Evolutionary conservation across 208 protist genomes (phyloP), one percentile per base, ranked within the genome.

Genomic region (Leishmania mexicana): DNA sequence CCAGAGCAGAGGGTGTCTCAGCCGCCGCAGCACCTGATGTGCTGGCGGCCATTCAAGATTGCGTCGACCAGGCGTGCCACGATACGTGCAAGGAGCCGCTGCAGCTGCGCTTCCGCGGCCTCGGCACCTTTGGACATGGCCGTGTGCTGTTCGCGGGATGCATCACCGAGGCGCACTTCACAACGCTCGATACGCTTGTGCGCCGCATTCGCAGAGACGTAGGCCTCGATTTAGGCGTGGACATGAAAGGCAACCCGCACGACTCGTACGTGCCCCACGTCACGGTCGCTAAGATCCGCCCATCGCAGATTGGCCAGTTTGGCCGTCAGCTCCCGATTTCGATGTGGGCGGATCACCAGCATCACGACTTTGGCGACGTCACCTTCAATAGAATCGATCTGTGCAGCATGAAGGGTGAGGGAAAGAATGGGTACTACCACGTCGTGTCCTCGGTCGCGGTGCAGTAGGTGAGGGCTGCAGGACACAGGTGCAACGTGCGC

Each of bases 201-300:
- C 91, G 85, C 17, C 81, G 81, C 54, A 86, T 96, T 42, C 85
- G 95, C 31, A 75, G 62, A 49, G 86, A 88, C 51, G 79, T 96
- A 31, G 93, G 92, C 1, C 62, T 84, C 1, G 87, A 84, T 4
- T 80, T 96, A 13, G 84, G 88, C 17, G 87, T 97, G 15, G 93
- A 96, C 77, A 78, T 97, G 71, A 96, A 96, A 84, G 95, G 95
- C 64, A 97, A 97, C 79, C 92, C 93, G 75, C 89, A 96, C 80
- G 95, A 97, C 76, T 92, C 88, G n/a, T 97, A 95, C 84, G 93
- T 97, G 81, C 95, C 95, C 38, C 95, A 97, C 85, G 73, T 97
- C 2, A 97, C 95, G 21, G 80, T 97, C 47, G 93, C 92, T 31
- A 97, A 97, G 77, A 94, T 97, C 72, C 88, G 92, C 15, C 85